Evolutionary conservation across 805 yeast genomes (phyloP), one percentile per base, ranked within the genome.

Genomic region (Kluyveromyces nonfermentans): DNA sequence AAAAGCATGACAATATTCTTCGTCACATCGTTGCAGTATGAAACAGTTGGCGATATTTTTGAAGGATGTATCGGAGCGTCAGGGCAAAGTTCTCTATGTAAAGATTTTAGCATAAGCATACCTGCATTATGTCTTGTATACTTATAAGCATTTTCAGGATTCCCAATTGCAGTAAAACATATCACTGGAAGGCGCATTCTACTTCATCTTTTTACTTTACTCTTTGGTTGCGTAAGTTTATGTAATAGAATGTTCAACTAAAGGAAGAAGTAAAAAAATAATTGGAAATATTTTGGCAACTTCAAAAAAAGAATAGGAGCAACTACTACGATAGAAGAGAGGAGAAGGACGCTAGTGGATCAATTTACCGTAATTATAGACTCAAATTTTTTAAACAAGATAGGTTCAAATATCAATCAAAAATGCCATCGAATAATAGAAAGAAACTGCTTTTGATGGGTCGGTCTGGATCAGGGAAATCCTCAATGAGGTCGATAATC

Each of bases 401-500:
- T n/a, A n/a, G n/a, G n/a, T n/a, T n/a, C n/a, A n/a, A n/a, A n/a
- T n/a, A n/a, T n/a, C n/a, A n/a, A n/a, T 25, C 4, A 25, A 15
- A 5, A 15, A 52, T 53, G 52, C 50, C 58, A 21, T 52, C 66
- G 3, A 63, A 62, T 35, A 67, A 69, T 44, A 73, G 84, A 45
- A 77, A 79, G 62, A 82, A 82, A 57, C 69, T 82, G 34, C 69
- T 81, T 34, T 67, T 81, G 22, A 82, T 81, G 80, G 97, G 97
- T 67, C 82, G 97, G 37, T 82, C 95, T 21, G 97, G 98, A 36
- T 86, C 96, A 5, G 98, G 98, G 1, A 93, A 93, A 63, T 87
- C 96, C 2, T 88, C 97, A 1, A 93, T 93, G 98, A 73, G 97
- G 54, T 86, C 95, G 37, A 90, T 93, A 48, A 93, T 93, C 52